Base-by-base conservation (phyloP, 179 eudicot species). In the Vitellaria paradoxa region DNA sequence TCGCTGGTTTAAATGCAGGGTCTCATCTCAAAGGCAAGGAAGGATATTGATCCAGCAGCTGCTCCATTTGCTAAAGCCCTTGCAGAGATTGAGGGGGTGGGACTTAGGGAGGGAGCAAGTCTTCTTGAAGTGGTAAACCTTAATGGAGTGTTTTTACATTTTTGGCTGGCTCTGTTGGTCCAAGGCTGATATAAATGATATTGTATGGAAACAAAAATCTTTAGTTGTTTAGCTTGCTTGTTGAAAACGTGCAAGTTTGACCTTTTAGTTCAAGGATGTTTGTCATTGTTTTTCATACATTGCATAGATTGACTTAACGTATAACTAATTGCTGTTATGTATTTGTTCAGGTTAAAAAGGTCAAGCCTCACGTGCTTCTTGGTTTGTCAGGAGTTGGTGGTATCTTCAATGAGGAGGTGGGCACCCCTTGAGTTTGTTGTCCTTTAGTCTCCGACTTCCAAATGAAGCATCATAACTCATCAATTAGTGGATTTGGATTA, bases 351-450 rank as follows among this genome's bases (percentile, higher is more conserved):
- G 97, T 96, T 68, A 91, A 82, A 56, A 94, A 94, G 86, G 97
- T 94, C 74, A 96, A 94, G 88, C 99, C 98, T 62, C 91, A 96
- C 78, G 98, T 96, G 83, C 97, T 96, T 82, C 97, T 94, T 86
- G 99, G 99, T 81, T 85, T 96, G 82, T 96, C 99, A 76, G 99
- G 99, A 77, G 97, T 92, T 83, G 98, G 99, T 5, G 99, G 98
- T 70, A 80, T 96, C 85, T 96, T 96, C 85, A 87, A 72, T 85
- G 91, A 94, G 82, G 92, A 92, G 97, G 99, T 93, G 55, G 76
- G 89, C 79, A 18, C 17, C 66, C 74, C 63, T 73, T 52, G 7
- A 13, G 46, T 20, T 30, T 42, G 65, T 68, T 53, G 40, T 50
- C 57, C 37, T 42, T 26, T 64, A 45, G 52, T 14, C 17, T 77